phyloP scores from a whole-genome alignment of 2,329 filamentous ascomycete species.

The Penicillium hordei region DNA sequence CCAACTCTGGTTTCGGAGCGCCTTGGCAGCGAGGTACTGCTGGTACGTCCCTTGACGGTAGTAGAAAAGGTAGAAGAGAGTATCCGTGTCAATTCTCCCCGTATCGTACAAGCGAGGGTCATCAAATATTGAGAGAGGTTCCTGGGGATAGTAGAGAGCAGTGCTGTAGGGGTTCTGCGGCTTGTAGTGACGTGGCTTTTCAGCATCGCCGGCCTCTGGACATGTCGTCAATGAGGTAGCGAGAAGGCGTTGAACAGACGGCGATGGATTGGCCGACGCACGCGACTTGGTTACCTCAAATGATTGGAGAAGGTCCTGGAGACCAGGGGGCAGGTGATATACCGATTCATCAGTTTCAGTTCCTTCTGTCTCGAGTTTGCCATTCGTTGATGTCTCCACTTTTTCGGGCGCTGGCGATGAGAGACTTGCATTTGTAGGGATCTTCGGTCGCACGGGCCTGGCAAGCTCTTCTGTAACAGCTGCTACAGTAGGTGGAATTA shows the following conservation, averaged over 20 bases:
- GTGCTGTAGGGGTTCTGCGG: constrained; percentile 79
- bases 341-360: constrained; percentile 72
- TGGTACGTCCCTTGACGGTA: constrained; percentile 96
- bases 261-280: constrained; percentile 59
- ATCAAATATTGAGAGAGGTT: constrained; percentile 87
- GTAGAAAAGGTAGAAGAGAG: constrained; percentile 98
- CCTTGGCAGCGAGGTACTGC: constrained; percentile 91
- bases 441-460: constrained; percentile 47
- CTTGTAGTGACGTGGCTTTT: constrained; percentile 79
- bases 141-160: constrained; percentile 83
- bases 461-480: constrained; percentile 41
- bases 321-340: constrained; percentile 83
- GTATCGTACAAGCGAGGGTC: constrained; percentile 78
- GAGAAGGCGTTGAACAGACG: constrained; percentile 71
- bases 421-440: constrained; percentile 49
- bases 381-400: constrained; percentile 52
- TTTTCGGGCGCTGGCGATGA: constrained; percentile 48
- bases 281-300: constrained; percentile 81
- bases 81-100: constrained; percentile 85
- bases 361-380: constrained; percentile 50
- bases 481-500: constrained; percentile 39
- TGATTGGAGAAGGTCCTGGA: constrained; percentile 87
- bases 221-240: constrained; percentile 70
- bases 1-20: constrained; percentile 98
- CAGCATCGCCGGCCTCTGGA: constrained; percentile 75